These are phyloP conservation scores for Trichopus zeylanicus DNA, from an alignment of 116 monocot genomes.

Conservation along the genomic window DNA sequence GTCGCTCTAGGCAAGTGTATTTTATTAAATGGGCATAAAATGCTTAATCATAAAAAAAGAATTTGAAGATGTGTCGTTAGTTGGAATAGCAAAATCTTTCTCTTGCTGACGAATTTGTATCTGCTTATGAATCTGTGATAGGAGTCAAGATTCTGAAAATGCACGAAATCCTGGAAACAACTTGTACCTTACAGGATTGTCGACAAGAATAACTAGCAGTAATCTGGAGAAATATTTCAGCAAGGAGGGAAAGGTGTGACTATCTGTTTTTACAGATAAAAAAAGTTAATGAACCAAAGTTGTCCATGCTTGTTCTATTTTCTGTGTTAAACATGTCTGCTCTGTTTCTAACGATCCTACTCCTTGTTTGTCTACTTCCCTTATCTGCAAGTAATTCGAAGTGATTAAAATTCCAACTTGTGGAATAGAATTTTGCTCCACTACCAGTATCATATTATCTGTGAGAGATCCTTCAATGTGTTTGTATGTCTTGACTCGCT, in stretches of 20 bases:
- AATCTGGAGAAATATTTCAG: slow-evolving; percentile 80
- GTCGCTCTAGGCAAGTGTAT: slow-evolving; percentile 24
- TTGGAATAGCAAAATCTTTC: not conserved
- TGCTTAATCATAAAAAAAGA: not conserved
- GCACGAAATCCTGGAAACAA: slow-evolving; percentile 78
- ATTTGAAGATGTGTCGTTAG: not conserved
- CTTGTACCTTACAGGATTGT: slow-evolving; percentile 76
- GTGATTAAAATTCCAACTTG: too few relatives aligned
- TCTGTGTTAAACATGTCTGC: too few relatives aligned
- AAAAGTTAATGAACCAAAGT: too few relatives aligned
- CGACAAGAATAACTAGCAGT: slow-evolving; percentile 49
- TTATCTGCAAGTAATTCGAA: too few relatives aligned
- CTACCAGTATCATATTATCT: too few relatives aligned
- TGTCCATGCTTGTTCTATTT: too few relatives aligned
- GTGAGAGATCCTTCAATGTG: too few relatives aligned
- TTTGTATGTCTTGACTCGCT: too few relatives aligned
- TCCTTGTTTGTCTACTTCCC: too few relatives aligned
- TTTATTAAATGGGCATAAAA: not conserved
- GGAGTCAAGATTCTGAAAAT: slow-evolving; percentile 37
- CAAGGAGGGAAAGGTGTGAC: slow-evolving; percentile 68
- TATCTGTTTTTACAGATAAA: too few relatives aligned
- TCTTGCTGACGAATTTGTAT: not conserved
- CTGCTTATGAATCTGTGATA: slow-evolving; percentile 2
- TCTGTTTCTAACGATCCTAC: too few relatives aligned
- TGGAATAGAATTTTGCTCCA: too few relatives aligned